Base-by-base conservation (phyloP, 2,329 filamentous ascomycete genomes). In the Fusarium pseudoanthophilum region DNA sequence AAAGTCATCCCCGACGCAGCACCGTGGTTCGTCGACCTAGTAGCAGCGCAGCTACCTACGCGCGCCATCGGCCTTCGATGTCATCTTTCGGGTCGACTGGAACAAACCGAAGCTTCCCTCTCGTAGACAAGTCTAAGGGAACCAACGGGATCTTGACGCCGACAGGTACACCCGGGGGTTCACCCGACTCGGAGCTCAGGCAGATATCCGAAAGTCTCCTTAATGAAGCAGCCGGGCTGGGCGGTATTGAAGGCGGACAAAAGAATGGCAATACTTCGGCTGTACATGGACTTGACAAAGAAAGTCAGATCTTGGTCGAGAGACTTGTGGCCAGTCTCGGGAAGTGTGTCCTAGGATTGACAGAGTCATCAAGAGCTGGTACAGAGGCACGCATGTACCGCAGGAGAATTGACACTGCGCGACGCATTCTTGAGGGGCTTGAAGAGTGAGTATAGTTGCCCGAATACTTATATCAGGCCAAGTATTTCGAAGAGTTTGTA, bases 351-450 rank as follows among this genome's bases (percentile, higher is more conserved):
- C 79, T 91, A 14, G 88, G 86, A 36, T 75, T 92, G 70, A 85
- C 87, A 65, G 85, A 92, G 82, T 82, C 85, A 58, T 84, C 88
- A 72, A 83, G 83, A 72, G 82, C 87, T 65, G 86, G 86, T 75
- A 82, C 89, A 69, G 89, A 93, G 74, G 88, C 87, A 56, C 86
- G 91, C 61, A 85, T 92, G 67, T 90, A 93, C 80, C 86, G 94
- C 67, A 85, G 92, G 71, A 87, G 92, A 74, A 87, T 97, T 57
- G 93, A 97, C 74, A 89, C 90, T 59, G 95, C 94, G 10, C 90
- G 91, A 67, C 87, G 89, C 59, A 88, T 93, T 7, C 84, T 97
- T 36, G 93, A 95, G 74, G 93, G 93, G 10, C 83, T 91, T 67
- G 87, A 91, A 71, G 86, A 85, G 36, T 75, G 48, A 65, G 60